Base-by-base conservation (phyloP, 257 asterid species). In the Nemophila menziesii region DNA sequence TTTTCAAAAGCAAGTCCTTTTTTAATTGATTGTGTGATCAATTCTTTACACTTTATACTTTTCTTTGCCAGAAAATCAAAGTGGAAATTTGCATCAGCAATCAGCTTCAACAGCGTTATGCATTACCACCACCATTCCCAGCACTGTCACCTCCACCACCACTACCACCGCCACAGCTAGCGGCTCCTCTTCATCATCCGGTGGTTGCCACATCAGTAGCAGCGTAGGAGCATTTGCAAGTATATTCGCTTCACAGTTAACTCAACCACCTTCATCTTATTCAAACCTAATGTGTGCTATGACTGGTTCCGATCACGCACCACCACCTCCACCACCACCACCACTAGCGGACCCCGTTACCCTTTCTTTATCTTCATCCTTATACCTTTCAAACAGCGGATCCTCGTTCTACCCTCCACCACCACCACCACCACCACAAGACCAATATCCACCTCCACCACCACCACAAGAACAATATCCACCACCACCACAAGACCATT, bases 301-400 rank as follows among this genome's bases (percentile, higher is more conserved):
- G 60, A 68, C 63, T 8, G 61, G 62, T 4, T 15, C 74, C 0
- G 77, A 58, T 11, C 61, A 23, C 9, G 50, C 49, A 2, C 20
- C 56, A 3, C n/a, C n/a, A n/a, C n/a, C n/a, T n/a, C n/a, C n/a
- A n/a, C n/a, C n/a, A n/a, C n/a, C n/a, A n/a, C n/a, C n/a, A n/a
- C n/a, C n/a, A n/a, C n/a, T n/a, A n/a, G 16, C 56, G 0, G 96
- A 82, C 16, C 87, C 96, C 1, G 57, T 82, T 20, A 72, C 94
- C 0, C 78, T 86, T 11, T 74, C 97, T 0, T 18, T 86, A 20
- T 82, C 93, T 0, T 66, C 94, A 0, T 62, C 92, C 1, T 16
- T 79, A 0, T 74, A 76, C 62, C 52, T 68, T 12, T 54, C 73
- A 27, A 52, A 41, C 33, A 69, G 62, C 4, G 22, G 65, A 0